phyloP scores from a whole-genome alignment of 805 yeast species.

The Starmerella vaccinii region DNA sequence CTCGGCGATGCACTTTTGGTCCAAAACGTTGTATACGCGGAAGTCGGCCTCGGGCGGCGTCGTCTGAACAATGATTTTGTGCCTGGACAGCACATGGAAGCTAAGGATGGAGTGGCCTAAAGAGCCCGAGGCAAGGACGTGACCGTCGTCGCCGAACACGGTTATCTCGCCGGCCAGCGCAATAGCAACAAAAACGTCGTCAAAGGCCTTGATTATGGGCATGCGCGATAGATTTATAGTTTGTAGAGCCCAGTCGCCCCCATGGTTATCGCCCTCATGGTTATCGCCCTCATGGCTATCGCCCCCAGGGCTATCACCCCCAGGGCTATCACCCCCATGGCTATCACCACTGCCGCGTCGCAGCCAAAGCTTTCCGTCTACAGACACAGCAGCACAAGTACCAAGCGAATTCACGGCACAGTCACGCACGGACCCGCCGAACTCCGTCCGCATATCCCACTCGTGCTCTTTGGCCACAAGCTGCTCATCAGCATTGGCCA shows the following conservation, averaged over 20 bases:
- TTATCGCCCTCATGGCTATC: too few relatives aligned
- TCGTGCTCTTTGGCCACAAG: background rate
- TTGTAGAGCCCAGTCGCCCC: background rate
- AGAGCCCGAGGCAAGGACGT: background rate
- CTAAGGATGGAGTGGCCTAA: slow-evolving; percentile 6
- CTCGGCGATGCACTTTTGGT: background rate
- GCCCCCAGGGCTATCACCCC: too few relatives aligned
- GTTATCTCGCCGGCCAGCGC: slow-evolving; percentile 8
- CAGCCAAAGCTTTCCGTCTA: background rate
- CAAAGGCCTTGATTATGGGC: slow-evolving; percentile 10
- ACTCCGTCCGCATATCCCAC: background rate
- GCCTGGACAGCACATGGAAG: slow-evolving; percentile 7
- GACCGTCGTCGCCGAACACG: background rate
- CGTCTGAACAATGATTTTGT: background rate
- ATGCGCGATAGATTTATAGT: background rate
- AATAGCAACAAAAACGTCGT: slow-evolving; percentile 1
- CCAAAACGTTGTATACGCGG: background rate
- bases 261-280: too few relatives aligned
- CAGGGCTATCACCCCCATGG: too few relatives aligned
- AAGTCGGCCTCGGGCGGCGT: background rate
- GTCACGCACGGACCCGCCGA: slow-evolving; percentile 6
- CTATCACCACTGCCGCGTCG: background rate
- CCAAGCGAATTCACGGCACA: slow-evolving; percentile 5
- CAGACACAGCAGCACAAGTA: background rate
- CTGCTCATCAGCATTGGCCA: slow-evolving; percentile 3